phyloP scores from a whole-genome alignment of 2,329 filamentous ascomycete species.

The Clarireedia sp. region DNA sequence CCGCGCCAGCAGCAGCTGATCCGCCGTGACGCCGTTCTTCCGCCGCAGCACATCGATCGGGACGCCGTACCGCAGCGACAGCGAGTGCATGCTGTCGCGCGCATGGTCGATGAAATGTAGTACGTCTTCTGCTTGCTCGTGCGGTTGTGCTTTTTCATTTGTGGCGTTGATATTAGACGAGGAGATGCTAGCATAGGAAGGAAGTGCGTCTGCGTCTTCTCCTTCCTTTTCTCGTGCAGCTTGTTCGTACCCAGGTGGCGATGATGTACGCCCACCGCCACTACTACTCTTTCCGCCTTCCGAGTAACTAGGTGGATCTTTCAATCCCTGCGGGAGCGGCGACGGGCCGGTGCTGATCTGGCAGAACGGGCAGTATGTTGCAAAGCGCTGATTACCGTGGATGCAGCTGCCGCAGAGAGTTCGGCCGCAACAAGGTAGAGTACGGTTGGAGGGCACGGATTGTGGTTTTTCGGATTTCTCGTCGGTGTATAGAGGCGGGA shows the following conservation, averaged over 20 bases:
- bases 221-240: not conserved
- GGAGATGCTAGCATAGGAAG: not conserved
- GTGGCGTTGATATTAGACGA: too few species aligned
- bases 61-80: conserved; percentile 65
- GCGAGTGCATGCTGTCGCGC: conserved; percentile 58
- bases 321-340: conserved; percentile 52
- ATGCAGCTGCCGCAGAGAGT: conserved; percentile 4
- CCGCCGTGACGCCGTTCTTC: conserved; percentile 62
- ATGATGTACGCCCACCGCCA: not conserved
- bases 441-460: conserved; percentile 1
- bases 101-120: conserved; percentile 67
- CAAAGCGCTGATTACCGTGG: not conserved
- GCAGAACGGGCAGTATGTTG: conserved; percentile 54
- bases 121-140: conserved; percentile 47
- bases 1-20: conserved; percentile 62
- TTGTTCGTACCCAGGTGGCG: not conserved
- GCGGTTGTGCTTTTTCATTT: not conserved
- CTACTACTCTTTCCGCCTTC: not conserved
- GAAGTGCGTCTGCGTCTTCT: not conserved
- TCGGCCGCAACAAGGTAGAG: not conserved
- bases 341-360: conserved; percentile 60
- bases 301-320: conserved; percentile 62
- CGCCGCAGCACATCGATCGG: conserved; percentile 54
- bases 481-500: not conserved
- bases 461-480: not conserved